A percentile compares a stretch with the other conserved stretches of the same genome.
Conservation (phyloP, 257 asterid genomes). For the Ligustrum vulgare region DNA sequence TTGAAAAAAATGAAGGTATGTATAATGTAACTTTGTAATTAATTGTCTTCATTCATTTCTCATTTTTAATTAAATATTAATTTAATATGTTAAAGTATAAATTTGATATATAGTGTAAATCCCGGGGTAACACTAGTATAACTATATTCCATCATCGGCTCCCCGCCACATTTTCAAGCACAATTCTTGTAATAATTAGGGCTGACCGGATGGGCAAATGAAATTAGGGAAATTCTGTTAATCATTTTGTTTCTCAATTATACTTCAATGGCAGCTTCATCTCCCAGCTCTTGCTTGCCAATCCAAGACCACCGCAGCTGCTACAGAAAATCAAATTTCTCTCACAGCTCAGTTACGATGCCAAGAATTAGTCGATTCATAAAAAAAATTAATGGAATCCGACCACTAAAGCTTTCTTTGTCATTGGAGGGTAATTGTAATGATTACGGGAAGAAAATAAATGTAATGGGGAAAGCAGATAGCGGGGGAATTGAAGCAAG, state of each 20-base stretch:
- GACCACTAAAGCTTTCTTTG: background rate
- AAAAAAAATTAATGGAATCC: conserved; percentile 22
- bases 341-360: conserved; percentile 18
- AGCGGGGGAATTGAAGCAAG: conserved; percentile 39
- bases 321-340: conserved; percentile 5
- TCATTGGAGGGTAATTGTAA: background rate
- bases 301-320: conserved; percentile 27
- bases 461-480: conserved; percentile 42
- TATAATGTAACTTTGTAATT: no score
- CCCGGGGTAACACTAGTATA: no score
- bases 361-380: conserved; percentile 6
- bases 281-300: conserved; percentile 35
- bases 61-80: no score
- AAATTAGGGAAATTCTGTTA: background rate
- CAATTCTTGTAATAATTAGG: background rate
- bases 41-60: no score
- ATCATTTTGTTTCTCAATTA: background rate
- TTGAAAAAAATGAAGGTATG: no score
- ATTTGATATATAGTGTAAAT: no score
- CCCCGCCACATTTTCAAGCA: background rate
- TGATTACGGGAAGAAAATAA: conserved; percentile 27
- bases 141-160: no score
- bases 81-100: no score
- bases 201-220: background rate
- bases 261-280: conserved; percentile 47